phyloP scores from a whole-genome alignment of 306 rosid species.

The Abrus precatorius region DNA sequence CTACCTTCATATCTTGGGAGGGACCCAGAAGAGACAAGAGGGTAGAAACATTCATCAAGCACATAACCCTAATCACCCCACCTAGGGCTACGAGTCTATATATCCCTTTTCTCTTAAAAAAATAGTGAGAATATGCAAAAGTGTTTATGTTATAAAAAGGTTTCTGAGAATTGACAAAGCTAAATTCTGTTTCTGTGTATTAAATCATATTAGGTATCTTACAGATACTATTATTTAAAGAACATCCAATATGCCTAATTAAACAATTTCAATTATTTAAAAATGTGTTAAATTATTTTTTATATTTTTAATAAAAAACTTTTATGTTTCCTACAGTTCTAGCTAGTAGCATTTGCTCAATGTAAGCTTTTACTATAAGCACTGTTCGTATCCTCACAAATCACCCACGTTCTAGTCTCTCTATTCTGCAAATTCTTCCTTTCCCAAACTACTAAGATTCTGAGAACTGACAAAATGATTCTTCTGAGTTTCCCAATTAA shows the following conservation, averaged over 20 bases:
- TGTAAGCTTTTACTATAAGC: not conserved
- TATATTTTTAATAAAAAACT: not conserved
- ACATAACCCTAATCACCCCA: constrained; percentile 61
- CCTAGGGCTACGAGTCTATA: not conserved
- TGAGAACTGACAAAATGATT: constrained; percentile 46
- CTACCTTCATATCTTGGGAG: constrained; percentile 27
- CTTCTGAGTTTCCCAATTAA: constrained; percentile 51
- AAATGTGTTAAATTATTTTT: not conserved
- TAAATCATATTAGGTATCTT: not conserved
- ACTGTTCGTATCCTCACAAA: not conserved
- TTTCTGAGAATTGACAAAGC: not conserved
- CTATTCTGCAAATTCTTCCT: not conserved
- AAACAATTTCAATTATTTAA: not conserved
- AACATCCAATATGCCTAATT: not conserved
- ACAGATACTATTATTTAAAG: not conserved
- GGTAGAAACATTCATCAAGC: constrained; percentile 22
- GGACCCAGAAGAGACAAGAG: constrained; percentile 40
- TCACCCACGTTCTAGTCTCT: constrained; percentile 25
- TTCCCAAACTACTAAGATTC: not conserved
- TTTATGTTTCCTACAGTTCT: no score
- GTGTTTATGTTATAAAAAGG: not conserved
- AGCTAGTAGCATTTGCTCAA: not conserved
- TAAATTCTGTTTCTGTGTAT: not conserved
- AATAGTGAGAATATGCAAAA: not conserved
- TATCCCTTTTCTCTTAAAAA: not conserved